Base-by-base conservation (phyloP, 768 basidiomycete genomes). In the Mycena sanguinolenta region DNA sequence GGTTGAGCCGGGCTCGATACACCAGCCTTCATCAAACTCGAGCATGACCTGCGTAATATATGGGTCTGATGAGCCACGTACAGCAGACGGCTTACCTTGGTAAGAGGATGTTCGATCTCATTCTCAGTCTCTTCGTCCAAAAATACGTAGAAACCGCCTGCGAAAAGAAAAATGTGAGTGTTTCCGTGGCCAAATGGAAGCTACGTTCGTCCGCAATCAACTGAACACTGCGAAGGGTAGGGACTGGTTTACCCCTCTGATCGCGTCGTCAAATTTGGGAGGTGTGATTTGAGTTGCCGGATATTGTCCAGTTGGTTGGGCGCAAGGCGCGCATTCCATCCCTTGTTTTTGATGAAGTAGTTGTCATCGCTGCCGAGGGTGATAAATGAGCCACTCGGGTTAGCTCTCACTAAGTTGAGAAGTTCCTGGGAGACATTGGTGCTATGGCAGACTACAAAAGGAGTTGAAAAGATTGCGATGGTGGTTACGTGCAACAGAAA, bases 271-370 rank as follows among this genome's bases (percentile, higher is more conserved):
- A 63, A 63, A 53, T 13, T 63, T 63, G 19, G 1, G 49, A 52
- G 25, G 12, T 19, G 23, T 14, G 49, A 23, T 42, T 63, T 63
- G n/a, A 63, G 49, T 23, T 63, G 9, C 27, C 2, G 2, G 27
- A 64, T 8, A 64, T 64, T 55, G 12, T 55, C 6, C 39, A 42
- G 25, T 23, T 42, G 25, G 14, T 55, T 64, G 12, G 38, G 53
- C 17, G 39, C 53, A 19, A 64, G 39, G 27, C 63, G 36, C 12
- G 63, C 63, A 64, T 64, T 39, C 63, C 63, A 64, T 54, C 53
- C 63, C 1, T 64, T 57, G 2, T 46, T 46, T 46, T 64, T 64
- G 39, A 64, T 64, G 14, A 64, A 64, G 53, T 64, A 64, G 63
- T 44, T 55, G 63, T 55, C 63, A 3, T 19, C 39, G 34, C n/a